phyloP scores from a whole-genome alignment of 2,329 filamentous ascomycete genomes.

The Cladosporium sp. region DNA sequence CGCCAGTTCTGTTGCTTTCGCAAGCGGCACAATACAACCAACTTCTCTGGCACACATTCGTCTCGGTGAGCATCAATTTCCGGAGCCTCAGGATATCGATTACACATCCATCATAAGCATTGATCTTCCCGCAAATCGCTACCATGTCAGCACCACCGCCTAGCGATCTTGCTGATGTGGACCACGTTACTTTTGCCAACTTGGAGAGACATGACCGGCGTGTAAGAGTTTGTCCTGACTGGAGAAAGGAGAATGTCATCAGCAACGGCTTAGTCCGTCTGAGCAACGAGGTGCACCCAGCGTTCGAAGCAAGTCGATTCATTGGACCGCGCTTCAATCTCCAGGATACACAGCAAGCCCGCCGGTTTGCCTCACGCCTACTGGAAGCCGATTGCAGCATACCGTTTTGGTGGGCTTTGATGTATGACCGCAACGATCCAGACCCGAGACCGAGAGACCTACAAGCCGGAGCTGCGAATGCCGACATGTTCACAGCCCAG shows the following conservation, averaged over 20 bases:
- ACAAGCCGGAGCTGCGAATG: too few species aligned
- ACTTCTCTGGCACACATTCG: too few species aligned
- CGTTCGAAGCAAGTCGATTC: neutral
- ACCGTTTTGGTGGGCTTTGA: neutral
- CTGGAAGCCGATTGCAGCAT: neutral
- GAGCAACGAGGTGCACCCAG: neutral
- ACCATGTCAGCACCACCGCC: neutral
- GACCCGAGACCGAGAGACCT: too few species aligned
- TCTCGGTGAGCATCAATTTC: too few species aligned
- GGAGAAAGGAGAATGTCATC: neutral
- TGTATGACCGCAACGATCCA: too few species aligned
- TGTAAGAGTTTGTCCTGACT: neutral
- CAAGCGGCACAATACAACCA: too few species aligned
- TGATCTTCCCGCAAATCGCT: neutral
- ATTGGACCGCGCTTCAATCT: neutral
- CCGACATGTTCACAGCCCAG: too few species aligned
- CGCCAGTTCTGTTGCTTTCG: too few species aligned
- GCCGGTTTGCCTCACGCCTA: neutral
- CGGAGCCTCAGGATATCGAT: too few species aligned
- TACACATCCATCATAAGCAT: neutral
- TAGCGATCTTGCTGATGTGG: neutral
- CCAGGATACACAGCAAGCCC: neutral
- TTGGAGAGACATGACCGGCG: neutral
- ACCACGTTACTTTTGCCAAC: neutral
- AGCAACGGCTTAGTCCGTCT: neutral